Base-by-base conservation (phyloP, 306 rosid genomes). In the Cyamopsis tetragonoloba region DNA sequence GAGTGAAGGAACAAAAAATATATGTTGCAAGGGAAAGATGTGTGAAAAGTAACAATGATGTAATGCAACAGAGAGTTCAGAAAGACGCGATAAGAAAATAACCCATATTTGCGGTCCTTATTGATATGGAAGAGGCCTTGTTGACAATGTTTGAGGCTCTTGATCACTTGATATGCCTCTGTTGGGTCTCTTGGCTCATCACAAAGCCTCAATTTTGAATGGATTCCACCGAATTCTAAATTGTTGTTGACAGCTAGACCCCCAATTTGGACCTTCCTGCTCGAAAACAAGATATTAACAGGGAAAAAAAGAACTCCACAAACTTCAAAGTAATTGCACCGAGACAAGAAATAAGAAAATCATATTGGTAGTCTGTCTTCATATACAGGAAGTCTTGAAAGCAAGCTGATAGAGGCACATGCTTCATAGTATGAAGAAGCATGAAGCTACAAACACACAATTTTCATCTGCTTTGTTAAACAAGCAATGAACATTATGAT, bases 391-490 rank as follows among this genome's bases (percentile, higher is more conserved):
- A 5, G 30, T 20, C 60, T 34, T 12, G 46, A 58, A 11, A 47
- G 20, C 59, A 18, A 32, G 17, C 17, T n/a, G 11, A 43, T 34
- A 7, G 8, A 26, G 69, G 46, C 55, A 54, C 55, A 47, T 58
- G 80, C 55, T 72, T 69, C 71, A 67, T 63, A 26, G 70, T 81
- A 64, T 26, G 37, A 39, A 62, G 60, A 31, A 70, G 23, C 13
- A 18, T 2, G 27, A 48, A 44, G n/a, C 14, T 54, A 60, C 60
- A 66, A 68, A 74, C 66, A 58, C 50, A 20, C 37, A 19, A 54
- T 74, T 62, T 44, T 39, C 59, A 76, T 80, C 64, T 57, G 39
- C 69, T 54, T 69, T 22, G 67, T 69, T 61, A 54, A 65, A 31
- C 63, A 66, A 30, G 67, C 9, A 65, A 73, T 4, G 68, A 58